A percentile compares a stretch with the other conserved stretches of the same genome.
These are phyloP conservation scores for Diaporthe australafricana DNA, from an alignment of 2,329 filamentous ascomycete genomes.

Conservation along the genomic window DNA sequence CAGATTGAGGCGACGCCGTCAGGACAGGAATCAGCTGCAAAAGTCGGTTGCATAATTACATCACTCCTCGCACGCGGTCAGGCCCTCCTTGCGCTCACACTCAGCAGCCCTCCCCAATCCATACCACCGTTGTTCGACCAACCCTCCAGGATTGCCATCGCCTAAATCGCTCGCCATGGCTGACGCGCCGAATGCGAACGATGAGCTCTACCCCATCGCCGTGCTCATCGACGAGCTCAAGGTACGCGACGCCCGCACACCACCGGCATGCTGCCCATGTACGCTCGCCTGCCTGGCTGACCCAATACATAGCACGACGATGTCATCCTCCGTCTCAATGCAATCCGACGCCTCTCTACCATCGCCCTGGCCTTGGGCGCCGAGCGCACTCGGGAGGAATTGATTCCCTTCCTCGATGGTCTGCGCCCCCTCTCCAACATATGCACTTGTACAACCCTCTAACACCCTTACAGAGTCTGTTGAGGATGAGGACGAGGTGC, in stretches of 20 bases:
- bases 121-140: constrained; percentile 20
- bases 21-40: constrained; percentile 37
- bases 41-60: constrained; percentile 38
- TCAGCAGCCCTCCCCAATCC: constrained; percentile 7
- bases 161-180: constrained; percentile 75
- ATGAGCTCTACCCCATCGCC: constrained; percentile 99
- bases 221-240: constrained; percentile 99
- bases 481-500: constrained; percentile 98
- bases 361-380: constrained; percentile 96
- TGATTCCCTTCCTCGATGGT: constrained; percentile 99
- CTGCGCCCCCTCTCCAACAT: constrained; percentile 54
- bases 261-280: constrained; percentile 1
- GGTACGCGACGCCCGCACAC: constrained; percentile 64
- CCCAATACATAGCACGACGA: constrained; percentile 84
- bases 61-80: constrained; percentile 38
- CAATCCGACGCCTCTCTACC: constrained; percentile 96
- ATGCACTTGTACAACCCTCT: constrained; percentile 36
- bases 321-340: constrained; percentile 96
- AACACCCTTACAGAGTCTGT: constrained; percentile 80
- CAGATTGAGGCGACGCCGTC: constrained; percentile 33
- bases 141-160: constrained; percentile 28
- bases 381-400: constrained; percentile 96
- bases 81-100: constrained; percentile 33
- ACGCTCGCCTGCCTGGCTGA: constrained; percentile 42
- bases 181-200: constrained; percentile 88